phyloP scores from a whole-genome alignment of 192 early-diverging fungal genomes.

The Entophlyctis luteolus region DNA sequence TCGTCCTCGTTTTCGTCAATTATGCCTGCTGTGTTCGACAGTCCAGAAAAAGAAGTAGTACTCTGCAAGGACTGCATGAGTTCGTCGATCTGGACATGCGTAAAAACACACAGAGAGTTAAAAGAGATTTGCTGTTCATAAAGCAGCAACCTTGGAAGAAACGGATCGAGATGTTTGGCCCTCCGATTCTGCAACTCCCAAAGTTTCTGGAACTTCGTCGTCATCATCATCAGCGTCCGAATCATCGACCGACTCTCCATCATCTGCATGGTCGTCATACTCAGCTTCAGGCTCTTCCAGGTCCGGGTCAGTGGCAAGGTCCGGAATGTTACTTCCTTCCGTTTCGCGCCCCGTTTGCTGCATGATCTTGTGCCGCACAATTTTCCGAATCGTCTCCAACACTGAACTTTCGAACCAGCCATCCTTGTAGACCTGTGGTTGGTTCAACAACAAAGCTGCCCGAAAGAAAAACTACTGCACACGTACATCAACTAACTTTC shows the following conservation, averaged over 20 bases:
- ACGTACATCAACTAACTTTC: constrained; percentile 28
- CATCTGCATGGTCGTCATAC: neutral
- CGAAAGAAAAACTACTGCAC: neutral
- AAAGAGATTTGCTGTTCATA: neutral
- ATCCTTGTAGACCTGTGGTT: constrained; percentile 18
- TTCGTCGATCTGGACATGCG: constrained; percentile 3
- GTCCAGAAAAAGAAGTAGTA: neutral
- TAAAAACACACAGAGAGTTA: neutral
- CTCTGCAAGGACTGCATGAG: constrained; percentile 12
- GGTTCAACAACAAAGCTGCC: neutral
- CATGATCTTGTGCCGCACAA: constrained; percentile 32
- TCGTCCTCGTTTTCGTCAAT: constrained; percentile 6
- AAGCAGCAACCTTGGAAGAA: neutral
- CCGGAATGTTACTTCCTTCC: constrained; percentile 8
- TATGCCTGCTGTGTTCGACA: neutral
- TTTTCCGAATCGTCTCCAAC: constrained; percentile 25
- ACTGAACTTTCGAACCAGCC: constrained; percentile 35
- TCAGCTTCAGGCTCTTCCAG: constrained; percentile 6
- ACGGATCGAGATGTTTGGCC: neutral
- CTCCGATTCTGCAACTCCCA: neutral
- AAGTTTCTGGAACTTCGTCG: neutral
- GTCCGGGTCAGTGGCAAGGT: constrained; percentile 7
- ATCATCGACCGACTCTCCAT: constrained; percentile 11
- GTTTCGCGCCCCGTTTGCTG: constrained; percentile 20
- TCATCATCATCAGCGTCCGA: constrained; percentile 13